Evolutionary conservation across 2,329 filamentous ascomycete genomes (phyloP), one percentile per base, ranked within the genome.

Genomic region (Colletotrichum gigasporum): DNA sequence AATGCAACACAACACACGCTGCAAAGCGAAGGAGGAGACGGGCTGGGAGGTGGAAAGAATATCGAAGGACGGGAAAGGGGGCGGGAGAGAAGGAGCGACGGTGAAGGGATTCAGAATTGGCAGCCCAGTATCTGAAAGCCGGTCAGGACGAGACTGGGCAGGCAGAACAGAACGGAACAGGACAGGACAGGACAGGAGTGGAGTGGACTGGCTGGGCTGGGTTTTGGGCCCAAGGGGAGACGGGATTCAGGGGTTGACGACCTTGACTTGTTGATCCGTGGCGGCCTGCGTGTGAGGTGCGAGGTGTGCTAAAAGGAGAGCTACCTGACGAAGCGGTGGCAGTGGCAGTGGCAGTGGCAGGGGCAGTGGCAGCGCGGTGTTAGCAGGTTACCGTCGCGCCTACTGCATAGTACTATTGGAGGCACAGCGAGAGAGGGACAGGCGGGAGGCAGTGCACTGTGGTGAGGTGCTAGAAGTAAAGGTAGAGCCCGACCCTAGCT

Each of bases 231-330:
- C 20, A 28, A 14, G 42, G 42, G 22, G 20, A 14, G 47, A 51
- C 47, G 16, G 47, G 47, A 51, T 34, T 54, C 51, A 54, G 51
- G 51, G 51, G 51, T 54, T 34, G 37, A 32, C 35, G 35, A 30
- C 34, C 37, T 54, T 54, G 51, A 34, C 51, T 32, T n/a, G n/a
- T n/a, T 42, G n/a, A 54, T 54, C 51, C 37, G 34, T 22, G 16
- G 37, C 11, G 12, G 24, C 24, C 51, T 14, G 37, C n/a, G n/a
- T n/a, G n/a, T n/a, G n/a, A n/a, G n/a, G n/a, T n/a, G n/a, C n/a
- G n/a, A n/a, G n/a, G n/a, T n/a, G n/a, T n/a, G n/a, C n/a, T n/a
- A n/a, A n/a, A n/a, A n/a, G n/a, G n/a, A n/a, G n/a, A n/a, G n/a
- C n/a, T n/a, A n/a, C n/a, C n/a, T n/a, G n/a, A n/a, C n/a, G n/a